phyloP scores from a whole-genome alignment of 192 early-diverging fungal species.

The Backusella westeae region DNA sequence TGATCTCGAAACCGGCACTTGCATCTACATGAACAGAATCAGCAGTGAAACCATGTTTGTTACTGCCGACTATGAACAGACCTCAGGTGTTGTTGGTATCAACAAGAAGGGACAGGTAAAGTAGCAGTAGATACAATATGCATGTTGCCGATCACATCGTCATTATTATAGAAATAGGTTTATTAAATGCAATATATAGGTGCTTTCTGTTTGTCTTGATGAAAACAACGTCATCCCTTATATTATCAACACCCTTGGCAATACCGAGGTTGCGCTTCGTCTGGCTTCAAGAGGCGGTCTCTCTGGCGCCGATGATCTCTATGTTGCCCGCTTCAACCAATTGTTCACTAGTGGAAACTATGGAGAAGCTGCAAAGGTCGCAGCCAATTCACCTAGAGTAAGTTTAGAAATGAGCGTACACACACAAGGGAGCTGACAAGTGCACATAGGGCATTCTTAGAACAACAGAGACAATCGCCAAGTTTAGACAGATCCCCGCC shows the following conservation, averaged over 20 bases:
- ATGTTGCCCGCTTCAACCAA: slow-evolving; percentile 89
- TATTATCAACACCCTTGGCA: slow-evolving; percentile 78
- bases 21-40: slow-evolving; percentile 98
- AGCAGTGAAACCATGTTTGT: slow-evolving; percentile 98
- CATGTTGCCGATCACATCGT: background rate
- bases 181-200: slow-evolving; percentile 45
- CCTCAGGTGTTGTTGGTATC: slow-evolving; percentile 89
- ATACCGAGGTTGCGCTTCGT: slow-evolving; percentile 86
- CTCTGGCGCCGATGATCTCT: slow-evolving; percentile 90
- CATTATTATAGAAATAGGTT: background rate
- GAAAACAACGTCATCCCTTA: slow-evolving; percentile 91
- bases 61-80: slow-evolving; percentile 82
- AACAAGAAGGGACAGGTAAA: slow-evolving; percentile 92
- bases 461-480: slow-evolving; percentile 90
- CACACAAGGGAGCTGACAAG: no score
- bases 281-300: slow-evolving; percentile 90
- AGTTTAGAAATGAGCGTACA: background rate
- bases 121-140: background rate
- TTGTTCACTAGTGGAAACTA: slow-evolving; percentile 75
- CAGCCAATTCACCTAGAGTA: slow-evolving; percentile 88
- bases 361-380: slow-evolving; percentile 93
- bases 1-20: slow-evolving; percentile 91
- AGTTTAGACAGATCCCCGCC: slow-evolving; percentile 83
- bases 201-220: slow-evolving; percentile 93
- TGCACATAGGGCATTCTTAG: slow-evolving; percentile 81